Evolutionary conservation across 2,329 filamentous ascomycete species (phyloP).

Genomic region (Gnomoniopsis smithogilvyi): DNA sequence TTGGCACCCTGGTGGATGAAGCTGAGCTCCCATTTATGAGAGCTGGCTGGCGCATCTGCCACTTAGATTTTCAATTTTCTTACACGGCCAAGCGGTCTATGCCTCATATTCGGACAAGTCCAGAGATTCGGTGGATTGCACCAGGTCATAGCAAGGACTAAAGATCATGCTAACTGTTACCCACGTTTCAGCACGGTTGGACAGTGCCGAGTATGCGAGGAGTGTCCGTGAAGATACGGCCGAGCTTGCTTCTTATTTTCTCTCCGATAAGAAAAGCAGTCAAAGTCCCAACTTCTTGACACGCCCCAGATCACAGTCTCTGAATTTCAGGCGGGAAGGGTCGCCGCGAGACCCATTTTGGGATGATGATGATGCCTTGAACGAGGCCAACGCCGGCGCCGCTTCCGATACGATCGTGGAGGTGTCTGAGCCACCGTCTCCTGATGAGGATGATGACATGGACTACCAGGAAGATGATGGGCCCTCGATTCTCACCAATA

Average conservation of each 20-base stretch:
- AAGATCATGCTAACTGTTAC: conserved; percentile 13
- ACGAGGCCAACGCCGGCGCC: conserved; percentile 21
- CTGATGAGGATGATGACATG: conserved; percentile 34
- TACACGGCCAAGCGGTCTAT: not conserved
- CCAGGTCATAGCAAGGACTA: not conserved
- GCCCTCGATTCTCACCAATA: conserved; percentile 45
- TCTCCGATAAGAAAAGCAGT: conserved; percentile 58
- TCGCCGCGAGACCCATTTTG: conserved; percentile 13
- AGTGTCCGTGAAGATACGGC: conserved; percentile 84
- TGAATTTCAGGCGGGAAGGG: conserved; percentile 20
- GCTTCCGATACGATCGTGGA: conserved; percentile 56
- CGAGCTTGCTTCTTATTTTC: conserved; percentile 77
- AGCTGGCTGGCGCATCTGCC: not conserved
- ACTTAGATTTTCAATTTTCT: not conserved
- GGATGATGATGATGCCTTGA: conserved; percentile 27
- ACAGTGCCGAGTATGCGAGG: conserved; percentile 71
- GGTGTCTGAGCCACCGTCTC: conserved; percentile 55
- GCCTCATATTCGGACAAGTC: not conserved
- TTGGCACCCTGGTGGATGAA: not conserved
- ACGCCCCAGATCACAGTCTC: conserved; percentile 33
- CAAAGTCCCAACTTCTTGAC: conserved; percentile 44
- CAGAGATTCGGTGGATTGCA: not conserved
- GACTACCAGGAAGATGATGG: conserved; percentile 27
- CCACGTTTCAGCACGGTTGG: conserved; percentile 45
- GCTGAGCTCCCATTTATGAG: not conserved